These are phyloP conservation scores for Hymenotorrendiella dingleyae DNA, from an alignment of 2,329 filamentous ascomycete genomes.

Conservation along the genomic window DNA sequence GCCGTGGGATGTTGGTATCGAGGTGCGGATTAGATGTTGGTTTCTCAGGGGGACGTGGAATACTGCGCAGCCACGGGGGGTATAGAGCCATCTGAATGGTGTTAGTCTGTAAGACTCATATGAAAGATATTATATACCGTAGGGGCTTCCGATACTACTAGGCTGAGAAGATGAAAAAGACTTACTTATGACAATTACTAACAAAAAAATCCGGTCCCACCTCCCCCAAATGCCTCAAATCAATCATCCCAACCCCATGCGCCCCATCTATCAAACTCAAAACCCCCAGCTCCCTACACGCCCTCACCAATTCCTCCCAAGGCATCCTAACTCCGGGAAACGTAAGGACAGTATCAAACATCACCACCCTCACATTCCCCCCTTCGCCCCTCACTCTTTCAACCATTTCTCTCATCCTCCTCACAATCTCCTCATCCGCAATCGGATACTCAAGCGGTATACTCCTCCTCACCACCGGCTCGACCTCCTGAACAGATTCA, in stretches of 20 bases:
- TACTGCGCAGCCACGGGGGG: constrained; percentile 74
- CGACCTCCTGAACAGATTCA: constrained; percentile 46
- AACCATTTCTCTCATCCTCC: constrained; percentile 53
- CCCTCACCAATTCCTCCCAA: constrained; percentile 58
- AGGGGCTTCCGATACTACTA: no score
- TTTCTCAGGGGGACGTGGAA: constrained; percentile 77
- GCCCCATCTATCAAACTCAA: constrained; percentile 77
- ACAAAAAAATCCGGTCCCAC: constrained; percentile 82
- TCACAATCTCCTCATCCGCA: constrained; percentile 60
- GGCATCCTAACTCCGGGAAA: constrained; percentile 74
- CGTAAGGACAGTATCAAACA: constrained; percentile 77
- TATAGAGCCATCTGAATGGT: constrained; percentile 60
- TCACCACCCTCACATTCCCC: constrained; percentile 59
- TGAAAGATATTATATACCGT: no score
- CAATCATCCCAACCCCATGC: constrained; percentile 72
- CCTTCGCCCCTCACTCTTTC: constrained; percentile 44
- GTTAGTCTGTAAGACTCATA: no score
- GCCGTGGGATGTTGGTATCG: constrained; percentile 75
- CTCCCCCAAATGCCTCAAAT: constrained; percentile 56
- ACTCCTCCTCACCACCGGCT: constrained; percentile 6
- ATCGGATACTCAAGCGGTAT: constrained; percentile 64
- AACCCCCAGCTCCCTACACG: constrained; percentile 61
- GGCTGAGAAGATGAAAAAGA: neutral
- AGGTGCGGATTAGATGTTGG: constrained; percentile 67
- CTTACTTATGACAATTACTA: constrained; percentile 87